A percentile compares a stretch with the other conserved stretches of the same genome.
Conservation (phyloP, 768 basidiomycete genomes). For the Suillus tomentosus region DNA sequence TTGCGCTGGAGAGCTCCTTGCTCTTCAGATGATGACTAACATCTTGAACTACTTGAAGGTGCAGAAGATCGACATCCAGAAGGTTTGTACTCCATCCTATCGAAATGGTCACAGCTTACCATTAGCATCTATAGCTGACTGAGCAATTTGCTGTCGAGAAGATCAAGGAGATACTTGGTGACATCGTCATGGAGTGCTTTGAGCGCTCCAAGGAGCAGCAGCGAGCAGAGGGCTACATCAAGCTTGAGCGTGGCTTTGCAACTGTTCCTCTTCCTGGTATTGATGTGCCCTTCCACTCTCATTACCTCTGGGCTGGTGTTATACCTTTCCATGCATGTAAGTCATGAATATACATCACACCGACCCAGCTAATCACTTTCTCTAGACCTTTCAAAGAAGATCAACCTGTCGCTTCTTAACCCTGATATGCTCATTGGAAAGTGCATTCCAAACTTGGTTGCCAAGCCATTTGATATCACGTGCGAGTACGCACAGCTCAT, state of each 20-base stretch:
- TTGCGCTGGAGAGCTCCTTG: constrained; percentile 94
- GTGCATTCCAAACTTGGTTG: constrained; percentile 97
- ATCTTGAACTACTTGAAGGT: constrained; percentile 96
- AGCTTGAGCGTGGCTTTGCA: constrained; percentile 94
- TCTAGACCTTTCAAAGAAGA: constrained; percentile 94
- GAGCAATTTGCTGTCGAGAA: constrained; percentile 88
- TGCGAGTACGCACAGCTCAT: constrained; percentile 92
- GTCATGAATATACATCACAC: constrained; percentile 33
- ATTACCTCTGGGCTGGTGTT: constrained; percentile 98
- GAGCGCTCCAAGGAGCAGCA: constrained; percentile 77
- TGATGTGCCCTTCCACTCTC: constrained; percentile 99
- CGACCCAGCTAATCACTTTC: neutral
- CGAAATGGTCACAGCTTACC: neutral
- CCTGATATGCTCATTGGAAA: constrained; percentile 93
- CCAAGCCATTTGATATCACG: constrained; percentile 81
- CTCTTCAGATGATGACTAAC: constrained; percentile 91
- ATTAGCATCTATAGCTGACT: constrained; percentile 59
- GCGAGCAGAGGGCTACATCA: constrained; percentile 83
- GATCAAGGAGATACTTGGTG: constrained; percentile 93
- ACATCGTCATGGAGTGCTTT: constrained; percentile 85
- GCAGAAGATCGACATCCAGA: constrained; percentile 91
- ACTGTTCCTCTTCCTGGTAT: constrained; percentile 96
- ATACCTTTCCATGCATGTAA: constrained; percentile 95
- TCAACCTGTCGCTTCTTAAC: constrained; percentile 87
- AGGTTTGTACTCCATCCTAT: constrained; percentile 47